These are phyloP conservation scores for Mycena galericulata DNA, from an alignment of 768 basidiomycete species.

Conservation along the genomic window DNA sequence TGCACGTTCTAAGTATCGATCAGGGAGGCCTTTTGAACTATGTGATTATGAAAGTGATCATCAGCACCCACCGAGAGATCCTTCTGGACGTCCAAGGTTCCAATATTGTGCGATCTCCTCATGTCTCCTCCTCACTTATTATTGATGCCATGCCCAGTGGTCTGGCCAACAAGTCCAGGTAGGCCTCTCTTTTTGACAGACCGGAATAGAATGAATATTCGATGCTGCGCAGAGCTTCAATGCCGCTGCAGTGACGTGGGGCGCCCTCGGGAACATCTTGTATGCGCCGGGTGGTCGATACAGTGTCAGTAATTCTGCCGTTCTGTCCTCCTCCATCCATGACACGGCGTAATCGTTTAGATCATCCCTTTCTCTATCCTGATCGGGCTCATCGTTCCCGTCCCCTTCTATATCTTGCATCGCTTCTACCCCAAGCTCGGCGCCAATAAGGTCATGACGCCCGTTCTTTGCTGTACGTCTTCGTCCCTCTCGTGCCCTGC, in stretches of 20 bases:
- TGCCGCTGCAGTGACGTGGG: slow-evolving; percentile 64
- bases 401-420: slow-evolving; percentile 66
- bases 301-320: slow-evolving; percentile 47
- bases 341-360: neutral
- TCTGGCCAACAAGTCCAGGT: slow-evolving; percentile 62
- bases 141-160: slow-evolving; percentile 33
- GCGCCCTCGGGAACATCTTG: slow-evolving; percentile 58
- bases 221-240: slow-evolving; percentile 45
- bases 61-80: slow-evolving; percentile 61
- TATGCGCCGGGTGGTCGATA: slow-evolving; percentile 61
- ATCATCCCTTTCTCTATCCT: slow-evolving; percentile 51
- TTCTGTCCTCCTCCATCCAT: slow-evolving; percentile 33
- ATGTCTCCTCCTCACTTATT: neutral
- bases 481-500: neutral
- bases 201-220: no score
- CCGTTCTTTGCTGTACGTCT: slow-evolving; percentile 44
- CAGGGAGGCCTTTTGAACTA: slow-evolving; percentile 56
- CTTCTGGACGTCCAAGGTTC: slow-evolving; percentile 68
- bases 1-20: neutral
- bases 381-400: slow-evolving; percentile 60
- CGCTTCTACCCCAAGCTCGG: slow-evolving; percentile 57
- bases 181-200: slow-evolving; percentile 51
- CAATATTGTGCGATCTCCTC: slow-evolving; percentile 50
- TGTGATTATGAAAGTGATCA: slow-evolving; percentile 53
- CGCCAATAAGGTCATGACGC: slow-evolving; percentile 60